Conservation (phyloP, 768 basidiomycete genomes). For the Podaxis carcinomalis region DNA sequence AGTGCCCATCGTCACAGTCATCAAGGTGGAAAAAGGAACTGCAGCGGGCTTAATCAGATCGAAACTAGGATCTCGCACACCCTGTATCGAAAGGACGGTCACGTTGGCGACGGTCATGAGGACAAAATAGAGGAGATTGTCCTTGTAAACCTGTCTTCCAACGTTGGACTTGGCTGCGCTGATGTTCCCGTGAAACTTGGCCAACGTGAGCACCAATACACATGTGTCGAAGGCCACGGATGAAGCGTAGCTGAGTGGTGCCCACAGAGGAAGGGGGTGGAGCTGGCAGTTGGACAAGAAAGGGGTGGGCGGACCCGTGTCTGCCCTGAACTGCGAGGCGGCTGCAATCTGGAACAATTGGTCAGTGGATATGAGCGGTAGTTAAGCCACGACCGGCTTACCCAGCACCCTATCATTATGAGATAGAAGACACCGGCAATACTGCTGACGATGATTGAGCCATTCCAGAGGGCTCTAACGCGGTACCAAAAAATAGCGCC, state of each 20-base stretch:
- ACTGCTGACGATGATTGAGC: neutral
- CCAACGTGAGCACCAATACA: neutral
- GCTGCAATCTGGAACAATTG: neutral
- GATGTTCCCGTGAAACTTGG: neutral
- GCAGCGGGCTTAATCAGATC: slow-evolving; percentile 3
- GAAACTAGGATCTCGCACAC: neutral
- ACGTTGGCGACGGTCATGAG: slow-evolving; percentile 1
- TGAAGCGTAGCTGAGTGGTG: slow-evolving; percentile 9
- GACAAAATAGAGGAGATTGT: slow-evolving; percentile 3
- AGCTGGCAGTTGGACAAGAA: slow-evolving; percentile 4
- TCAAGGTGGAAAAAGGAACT: slow-evolving; percentile 5
- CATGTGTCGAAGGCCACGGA: slow-evolving; percentile 7
- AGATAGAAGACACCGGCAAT: slow-evolving; percentile 1
- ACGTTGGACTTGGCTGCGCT: neutral
- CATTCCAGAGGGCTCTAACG: slow-evolving; percentile 4
- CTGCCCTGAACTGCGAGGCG: neutral
- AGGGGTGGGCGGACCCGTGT: neutral
- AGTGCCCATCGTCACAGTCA: slow-evolving; percentile 7
- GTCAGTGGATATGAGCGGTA: neutral
- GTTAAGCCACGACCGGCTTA: neutral
- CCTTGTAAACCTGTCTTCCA: slow-evolving; percentile 5
- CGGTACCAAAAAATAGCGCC: slow-evolving; percentile 7
- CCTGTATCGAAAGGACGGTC: slow-evolving; percentile 1
- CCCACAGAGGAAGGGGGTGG: neutral
- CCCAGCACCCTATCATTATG: slow-evolving; percentile 6